Conservation (phyloP, 345 rosid species). For the Zanthoxylum bungeanum region DNA sequence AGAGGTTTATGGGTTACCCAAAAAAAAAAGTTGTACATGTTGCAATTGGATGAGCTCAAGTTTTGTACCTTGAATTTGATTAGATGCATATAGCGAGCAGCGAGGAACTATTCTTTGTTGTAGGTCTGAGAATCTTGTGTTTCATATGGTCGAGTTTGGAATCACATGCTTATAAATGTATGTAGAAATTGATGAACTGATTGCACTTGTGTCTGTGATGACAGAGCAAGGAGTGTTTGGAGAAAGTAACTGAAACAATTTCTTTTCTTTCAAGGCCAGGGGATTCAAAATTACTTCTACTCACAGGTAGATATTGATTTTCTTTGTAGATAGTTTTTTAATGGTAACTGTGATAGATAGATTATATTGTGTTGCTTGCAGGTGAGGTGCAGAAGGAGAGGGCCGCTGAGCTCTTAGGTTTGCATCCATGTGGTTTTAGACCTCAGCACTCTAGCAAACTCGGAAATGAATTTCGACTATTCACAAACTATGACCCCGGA, state of each 20-base stretch:
- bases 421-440: slow-evolving; percentile 68
- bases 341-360: background rate
- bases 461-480: slow-evolving; percentile 77
- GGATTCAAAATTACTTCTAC: slow-evolving; percentile 59
- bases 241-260: slow-evolving; percentile 65
- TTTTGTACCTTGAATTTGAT: background rate
- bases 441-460: slow-evolving; percentile 89
- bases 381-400: slow-evolving; percentile 84
- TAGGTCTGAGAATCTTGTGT: background rate
- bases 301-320: slow-evolving; percentile 62
- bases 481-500: slow-evolving; percentile 84
- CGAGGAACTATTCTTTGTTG: background rate
- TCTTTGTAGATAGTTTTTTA: background rate
- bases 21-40: background rate
- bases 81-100: background rate
- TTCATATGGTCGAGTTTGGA: background rate
- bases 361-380: slow-evolving; percentile 23
- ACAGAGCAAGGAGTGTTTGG: slow-evolving; percentile 88
- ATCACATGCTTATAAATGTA: background rate
- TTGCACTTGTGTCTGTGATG: slow-evolving; percentile 20
- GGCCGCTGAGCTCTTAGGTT: slow-evolving; percentile 74
- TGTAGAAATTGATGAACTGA: background rate
- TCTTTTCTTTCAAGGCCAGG: slow-evolving; percentile 54
- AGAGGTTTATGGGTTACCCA: background rate
- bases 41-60: background rate